Evolutionary conservation across 768 basidiomycete genomes (phyloP).

Genomic region (Vishniacozyma victoriae): DNA sequence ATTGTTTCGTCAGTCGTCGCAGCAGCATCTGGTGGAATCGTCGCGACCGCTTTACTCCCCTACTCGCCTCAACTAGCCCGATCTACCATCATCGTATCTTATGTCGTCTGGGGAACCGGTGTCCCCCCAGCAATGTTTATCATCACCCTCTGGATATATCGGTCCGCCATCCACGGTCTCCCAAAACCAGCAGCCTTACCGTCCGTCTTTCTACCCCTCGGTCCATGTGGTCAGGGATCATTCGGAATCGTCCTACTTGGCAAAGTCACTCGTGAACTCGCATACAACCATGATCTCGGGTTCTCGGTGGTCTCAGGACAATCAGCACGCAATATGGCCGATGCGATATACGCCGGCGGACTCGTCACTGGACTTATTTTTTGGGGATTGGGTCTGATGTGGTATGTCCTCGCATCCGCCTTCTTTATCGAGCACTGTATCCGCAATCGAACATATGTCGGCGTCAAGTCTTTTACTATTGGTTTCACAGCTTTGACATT

Average conservation of each 20-base stretch:
- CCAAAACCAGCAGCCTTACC: slow-evolving; percentile 17
- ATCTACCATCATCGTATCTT: slow-evolving; percentile 55
- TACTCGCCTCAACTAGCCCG: slow-evolving; percentile 54
- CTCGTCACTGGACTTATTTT: slow-evolving; percentile 32
- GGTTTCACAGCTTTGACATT: slow-evolving; percentile 40
- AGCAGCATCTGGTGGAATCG: slow-evolving; percentile 60
- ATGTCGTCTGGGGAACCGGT: slow-evolving; percentile 54
- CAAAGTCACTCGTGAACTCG: slow-evolving; percentile 19
- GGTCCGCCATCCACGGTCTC: slow-evolving; percentile 51
- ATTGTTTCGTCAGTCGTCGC: slow-evolving; percentile 68
- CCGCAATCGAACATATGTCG: slow-evolving; percentile 16
- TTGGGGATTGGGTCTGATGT: slow-evolving; percentile 43
- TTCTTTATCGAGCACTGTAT: slow-evolving; percentile 20
- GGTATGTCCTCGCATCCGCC: slow-evolving; percentile 36
- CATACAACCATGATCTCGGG: slow-evolving; percentile 10
- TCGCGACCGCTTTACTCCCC: slow-evolving; percentile 53
- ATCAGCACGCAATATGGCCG: slow-evolving; percentile 5
- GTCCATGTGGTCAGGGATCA: slow-evolving; percentile 64
- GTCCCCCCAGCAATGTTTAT: slow-evolving; percentile 62
- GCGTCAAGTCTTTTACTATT: slow-evolving; percentile 16
- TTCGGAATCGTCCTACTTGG: slow-evolving; percentile 41
- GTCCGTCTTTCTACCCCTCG: slow-evolving; percentile 64
- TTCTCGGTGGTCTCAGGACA: slow-evolving; percentile 6
- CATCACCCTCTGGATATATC: slow-evolving; percentile 59
- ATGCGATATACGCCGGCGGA: slow-evolving; percentile 30